phyloP scores from a whole-genome alignment of 106 monocot genomes.

The Chionographis japonica region DNA sequence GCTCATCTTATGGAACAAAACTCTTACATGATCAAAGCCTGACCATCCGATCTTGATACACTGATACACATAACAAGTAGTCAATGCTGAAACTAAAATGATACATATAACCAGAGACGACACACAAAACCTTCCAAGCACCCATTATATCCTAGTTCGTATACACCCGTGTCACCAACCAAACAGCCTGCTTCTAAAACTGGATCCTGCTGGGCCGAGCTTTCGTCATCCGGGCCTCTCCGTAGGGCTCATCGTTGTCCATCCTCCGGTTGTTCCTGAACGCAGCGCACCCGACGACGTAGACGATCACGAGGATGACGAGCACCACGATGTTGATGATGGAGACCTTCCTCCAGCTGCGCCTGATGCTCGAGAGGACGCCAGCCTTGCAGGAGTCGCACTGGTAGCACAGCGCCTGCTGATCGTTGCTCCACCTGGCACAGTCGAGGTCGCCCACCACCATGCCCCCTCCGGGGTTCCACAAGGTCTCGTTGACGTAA shows the following conservation, averaged over 20 bases:
- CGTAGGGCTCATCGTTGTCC: slow-evolving; percentile 49
- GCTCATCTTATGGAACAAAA: too few relatives aligned
- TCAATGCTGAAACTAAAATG: too few relatives aligned
- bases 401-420: slow-evolving; percentile 50
- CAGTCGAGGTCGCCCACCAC: slow-evolving; percentile 34
- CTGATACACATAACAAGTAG: too few relatives aligned
- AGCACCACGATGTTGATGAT: slow-evolving; percentile 62
- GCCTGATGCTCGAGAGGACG: slow-evolving; percentile 34
- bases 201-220: slow-evolving; percentile 62
- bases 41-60: too few relatives aligned
- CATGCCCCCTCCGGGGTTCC: slow-evolving; percentile 16
- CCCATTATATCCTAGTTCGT: too few relatives aligned
- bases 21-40: too few relatives aligned
- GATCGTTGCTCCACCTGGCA: slow-evolving; percentile 63
- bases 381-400: slow-evolving; percentile 69
- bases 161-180: too few relatives aligned
- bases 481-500: slow-evolving; percentile 57
- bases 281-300: slow-evolving; percentile 37
- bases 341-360: slow-evolving; percentile 65
- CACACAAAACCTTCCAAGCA: too few relatives aligned
- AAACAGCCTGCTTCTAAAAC: slow-evolving; percentile 24
- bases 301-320: slow-evolving; percentile 53
- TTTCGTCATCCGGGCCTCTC: slow-evolving; percentile 57
- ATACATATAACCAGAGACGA: too few relatives aligned
- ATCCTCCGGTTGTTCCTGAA: slow-evolving; percentile 44